Percentiles rank a stretch among this genome's conserved stretches.
Evolutionary conservation across 192 early-diverging fungal genomes (phyloP).

Genomic region (Mortierella claussenii): DNA sequence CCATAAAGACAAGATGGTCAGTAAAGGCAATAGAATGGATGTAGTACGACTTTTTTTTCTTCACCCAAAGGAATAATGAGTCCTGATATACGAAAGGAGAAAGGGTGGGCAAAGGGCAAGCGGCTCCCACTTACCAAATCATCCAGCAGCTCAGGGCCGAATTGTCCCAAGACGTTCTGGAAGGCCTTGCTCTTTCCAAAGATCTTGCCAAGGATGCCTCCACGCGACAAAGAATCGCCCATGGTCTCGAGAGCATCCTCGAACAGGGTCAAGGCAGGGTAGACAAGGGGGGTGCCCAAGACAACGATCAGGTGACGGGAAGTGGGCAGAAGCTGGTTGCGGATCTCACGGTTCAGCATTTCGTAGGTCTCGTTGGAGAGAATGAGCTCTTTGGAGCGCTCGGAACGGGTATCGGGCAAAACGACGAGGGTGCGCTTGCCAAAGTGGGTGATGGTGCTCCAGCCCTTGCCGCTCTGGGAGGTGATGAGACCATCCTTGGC

Average conservation of each 20-base stretch:
- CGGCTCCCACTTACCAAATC: conserved; percentile 87
- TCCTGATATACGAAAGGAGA: too few relatives aligned
- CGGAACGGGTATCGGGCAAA: conserved; percentile 76
- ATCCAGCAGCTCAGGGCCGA: conserved; percentile 87
- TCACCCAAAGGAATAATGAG: too few relatives aligned
- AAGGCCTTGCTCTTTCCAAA: conserved; percentile 55
- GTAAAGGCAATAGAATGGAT: too few relatives aligned
- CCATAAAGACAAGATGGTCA: not conserved
- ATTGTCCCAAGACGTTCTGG: conserved; percentile 57
- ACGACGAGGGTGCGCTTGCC: conserved; percentile 47
- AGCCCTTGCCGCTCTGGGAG: conserved; percentile 35
- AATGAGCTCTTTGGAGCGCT: conserved; percentile 74
- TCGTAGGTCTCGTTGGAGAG: conserved; percentile 70
- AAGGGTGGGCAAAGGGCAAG: too few relatives aligned
- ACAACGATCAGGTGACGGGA: conserved; percentile 77
- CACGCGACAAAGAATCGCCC: conserved; percentile 44
- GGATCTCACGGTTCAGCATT: conserved; percentile 65
- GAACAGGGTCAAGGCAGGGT: conserved; percentile 76
- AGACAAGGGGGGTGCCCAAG: conserved; percentile 82
- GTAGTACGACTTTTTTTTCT: too few relatives aligned
- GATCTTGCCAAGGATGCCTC: conserved; percentile 44
- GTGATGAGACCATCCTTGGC: conserved; percentile 63
- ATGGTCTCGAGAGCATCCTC: conserved; percentile 71
- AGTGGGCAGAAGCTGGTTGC: conserved; percentile 60
- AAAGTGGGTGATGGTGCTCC: conserved; percentile 42